Conservation (phyloP, 352 stramenopile species). For the Phytophthora lateralis region DNA sequence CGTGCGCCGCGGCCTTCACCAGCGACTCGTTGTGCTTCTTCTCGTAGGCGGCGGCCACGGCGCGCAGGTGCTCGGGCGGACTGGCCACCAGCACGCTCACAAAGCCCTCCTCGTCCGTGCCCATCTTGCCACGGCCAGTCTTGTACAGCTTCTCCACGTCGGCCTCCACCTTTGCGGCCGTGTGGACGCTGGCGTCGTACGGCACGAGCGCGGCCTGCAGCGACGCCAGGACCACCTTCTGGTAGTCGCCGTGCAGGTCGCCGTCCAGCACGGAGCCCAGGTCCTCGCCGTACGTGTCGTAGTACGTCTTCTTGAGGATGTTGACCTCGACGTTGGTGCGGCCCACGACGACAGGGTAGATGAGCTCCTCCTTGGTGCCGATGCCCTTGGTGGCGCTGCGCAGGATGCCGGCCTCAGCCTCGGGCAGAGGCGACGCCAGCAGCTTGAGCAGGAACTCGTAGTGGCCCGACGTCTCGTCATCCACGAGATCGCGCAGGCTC, state of each 20-base stretch:
- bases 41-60: slow-evolving; percentile 60
- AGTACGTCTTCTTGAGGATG: slow-evolving; percentile 86
- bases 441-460: slow-evolving; percentile 72
- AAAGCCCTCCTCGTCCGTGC: slow-evolving; percentile 75
- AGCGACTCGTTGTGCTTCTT: slow-evolving; percentile 78
- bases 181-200: slow-evolving; percentile 74
- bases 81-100: slow-evolving; percentile 55
- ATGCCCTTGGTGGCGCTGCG: slow-evolving; percentile 67
- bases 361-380: slow-evolving; percentile 73
- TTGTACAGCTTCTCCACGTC: slow-evolving; percentile 73
- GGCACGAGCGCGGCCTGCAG: slow-evolving; percentile 59
- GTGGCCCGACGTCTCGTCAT: slow-evolving; percentile 63
- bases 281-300: slow-evolving; percentile 62
- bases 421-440: slow-evolving; percentile 58
- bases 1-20: slow-evolving; percentile 63
- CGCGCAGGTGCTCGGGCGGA: slow-evolving; percentile 68
- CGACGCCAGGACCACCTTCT: slow-evolving; percentile 71
- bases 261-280: slow-evolving; percentile 58
- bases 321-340: slow-evolving; percentile 73
- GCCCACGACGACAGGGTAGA: slow-evolving; percentile 70
- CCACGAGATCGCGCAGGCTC: slow-evolving; percentile 61
- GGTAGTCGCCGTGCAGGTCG: slow-evolving; percentile 73
- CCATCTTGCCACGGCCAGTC: slow-evolving; percentile 66
- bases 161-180: slow-evolving; percentile 62
- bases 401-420: slow-evolving; percentile 69